Conservation (phyloP, 2,329 filamentous ascomycete species). For the Pochonia chlamydosporia region DNA sequence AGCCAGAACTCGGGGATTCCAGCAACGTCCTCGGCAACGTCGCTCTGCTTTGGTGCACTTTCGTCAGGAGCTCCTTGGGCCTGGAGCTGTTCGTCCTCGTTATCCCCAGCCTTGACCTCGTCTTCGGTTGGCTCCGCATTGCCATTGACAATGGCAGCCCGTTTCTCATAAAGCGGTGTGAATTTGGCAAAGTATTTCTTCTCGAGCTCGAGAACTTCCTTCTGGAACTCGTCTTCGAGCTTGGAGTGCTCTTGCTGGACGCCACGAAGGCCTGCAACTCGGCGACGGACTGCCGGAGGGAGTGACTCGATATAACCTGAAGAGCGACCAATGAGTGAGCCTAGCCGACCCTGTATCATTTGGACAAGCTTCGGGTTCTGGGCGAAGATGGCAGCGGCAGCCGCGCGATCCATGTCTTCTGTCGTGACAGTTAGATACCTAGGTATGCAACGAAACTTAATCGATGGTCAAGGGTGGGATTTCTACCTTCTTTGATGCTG, state of each 20-base stretch:
- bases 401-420: slow-evolving; percentile 87
- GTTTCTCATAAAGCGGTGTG: slow-evolving; percentile 93
- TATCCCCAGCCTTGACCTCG: slow-evolving; percentile 82
- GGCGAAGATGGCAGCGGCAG: slow-evolving; percentile 88
- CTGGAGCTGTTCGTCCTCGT: slow-evolving; percentile 67
- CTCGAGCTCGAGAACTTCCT: slow-evolving; percentile 95
- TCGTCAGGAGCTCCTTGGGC: slow-evolving; percentile 53
- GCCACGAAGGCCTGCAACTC: slow-evolving; percentile 91
- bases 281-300: slow-evolving; percentile 80
- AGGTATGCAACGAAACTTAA: neutral
- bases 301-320: slow-evolving; percentile 98
- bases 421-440: slow-evolving; percentile 12
- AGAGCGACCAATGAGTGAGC: slow-evolving; percentile 85
- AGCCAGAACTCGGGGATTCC: slow-evolving; percentile 99
- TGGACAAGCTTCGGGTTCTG: slow-evolving; percentile 91
- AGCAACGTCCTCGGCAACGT: slow-evolving; percentile 50
- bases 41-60: slow-evolving; percentile 49
- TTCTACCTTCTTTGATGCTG: slow-evolving; percentile 95
- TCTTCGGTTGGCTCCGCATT: slow-evolving; percentile 76
- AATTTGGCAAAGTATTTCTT: slow-evolving; percentile 99
- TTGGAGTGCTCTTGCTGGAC: slow-evolving; percentile 99
- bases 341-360: slow-evolving; percentile 97
- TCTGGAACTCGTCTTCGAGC: slow-evolving; percentile 96
- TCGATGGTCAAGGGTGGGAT: slow-evolving; percentile 6
- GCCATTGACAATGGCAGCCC: slow-evolving; percentile 88